Evolutionary conservation across 352 stramenopile genomes (phyloP), one percentile per base, ranked within the genome.

Genomic region (Phytophthora ohioensis): DNA sequence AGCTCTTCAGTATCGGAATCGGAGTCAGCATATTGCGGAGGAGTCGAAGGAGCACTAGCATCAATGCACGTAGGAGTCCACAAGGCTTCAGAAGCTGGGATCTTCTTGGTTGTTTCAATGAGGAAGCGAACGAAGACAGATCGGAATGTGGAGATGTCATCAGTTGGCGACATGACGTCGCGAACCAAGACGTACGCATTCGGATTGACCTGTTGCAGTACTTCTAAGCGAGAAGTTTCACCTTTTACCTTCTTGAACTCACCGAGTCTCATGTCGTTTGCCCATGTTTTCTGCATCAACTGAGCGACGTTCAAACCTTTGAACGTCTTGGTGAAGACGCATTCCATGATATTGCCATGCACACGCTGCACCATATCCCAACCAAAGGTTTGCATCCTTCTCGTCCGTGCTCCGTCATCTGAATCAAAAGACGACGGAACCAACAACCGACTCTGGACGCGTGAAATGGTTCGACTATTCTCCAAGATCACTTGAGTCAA

Each of bases 91-190:
- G 49, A 71, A 4, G 49, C 34, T 17, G 57, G 48, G 35, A 72
- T 62, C 31, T 69, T 69, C 15, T 60, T 59, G 10, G 17, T 68
- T 5, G 67, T 79, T 27, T 81, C 73, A 7, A 82, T 82, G 7
- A 76, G 61, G 36, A 79, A 85, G 7, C 75, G 78, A 31, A 85
- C 36, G 53, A 77, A 85, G 3, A 85, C 64, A 0, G 78, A 82
- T 5, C 78, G 75, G 58, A 82, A 85, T 7, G 52, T 68, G 9
- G 35, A 48, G 36, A 72, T 67, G 34, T 82, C 78, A 8, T 68
- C 27, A 0, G 66, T 64, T 2, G 70, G 73, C 12, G 67, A 75
- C 43, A 58, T 68, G 32, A 85, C 75, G 42, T 85, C 78, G 2
- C 75, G 71, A n/a, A 64, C 69, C 4, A 82, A 31, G 1, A 82